phyloP scores from a whole-genome alignment of 495 filamentous ascomycete species.

The Cryomyces minteri region DNA sequence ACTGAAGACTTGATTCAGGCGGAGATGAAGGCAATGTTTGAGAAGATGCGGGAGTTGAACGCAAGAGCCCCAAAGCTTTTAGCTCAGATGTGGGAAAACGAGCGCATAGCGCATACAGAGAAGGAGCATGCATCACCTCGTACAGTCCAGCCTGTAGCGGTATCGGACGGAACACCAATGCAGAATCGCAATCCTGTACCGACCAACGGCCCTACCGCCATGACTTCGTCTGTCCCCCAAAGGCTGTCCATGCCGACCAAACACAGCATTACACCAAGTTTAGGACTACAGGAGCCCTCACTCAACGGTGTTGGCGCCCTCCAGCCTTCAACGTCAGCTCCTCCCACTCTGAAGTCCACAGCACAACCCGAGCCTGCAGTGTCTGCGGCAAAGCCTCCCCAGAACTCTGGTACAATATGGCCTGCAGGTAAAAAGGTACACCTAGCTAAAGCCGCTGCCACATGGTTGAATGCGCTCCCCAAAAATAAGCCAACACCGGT shows the following conservation, averaged over 20 bases:
- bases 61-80: conserved; percentile 19
- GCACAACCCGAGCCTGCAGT: background rate
- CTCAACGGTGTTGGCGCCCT: background rate
- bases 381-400: background rate
- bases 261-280: background rate
- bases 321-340: background rate
- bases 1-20: too few species aligned
- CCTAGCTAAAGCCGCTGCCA: conserved; percentile 13
- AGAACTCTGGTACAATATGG: conserved; percentile 14
- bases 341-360: too few species aligned
- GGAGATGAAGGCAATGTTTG: conserved; percentile 19
- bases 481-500: conserved; percentile 12
- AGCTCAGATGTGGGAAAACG: conserved; percentile 21
- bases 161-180: background rate
- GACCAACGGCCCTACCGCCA: background rate
- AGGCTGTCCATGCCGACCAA: background rate
- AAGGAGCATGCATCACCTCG: background rate
- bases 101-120: conserved; percentile 9
- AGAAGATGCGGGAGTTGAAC: conserved; percentile 23
- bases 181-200: background rate
- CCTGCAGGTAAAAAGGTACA: conserved; percentile 17
- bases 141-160: background rate
- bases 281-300: background rate
- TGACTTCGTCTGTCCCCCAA: background rate
- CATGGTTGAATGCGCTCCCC: conserved; percentile 11